A percentile compares a stretch with the other conserved stretches of the same genome.
These are phyloP conservation scores for Leucosporidium creatinivorum DNA, from an alignment of 768 basidiomycete species.

Conservation along the genomic window DNA sequence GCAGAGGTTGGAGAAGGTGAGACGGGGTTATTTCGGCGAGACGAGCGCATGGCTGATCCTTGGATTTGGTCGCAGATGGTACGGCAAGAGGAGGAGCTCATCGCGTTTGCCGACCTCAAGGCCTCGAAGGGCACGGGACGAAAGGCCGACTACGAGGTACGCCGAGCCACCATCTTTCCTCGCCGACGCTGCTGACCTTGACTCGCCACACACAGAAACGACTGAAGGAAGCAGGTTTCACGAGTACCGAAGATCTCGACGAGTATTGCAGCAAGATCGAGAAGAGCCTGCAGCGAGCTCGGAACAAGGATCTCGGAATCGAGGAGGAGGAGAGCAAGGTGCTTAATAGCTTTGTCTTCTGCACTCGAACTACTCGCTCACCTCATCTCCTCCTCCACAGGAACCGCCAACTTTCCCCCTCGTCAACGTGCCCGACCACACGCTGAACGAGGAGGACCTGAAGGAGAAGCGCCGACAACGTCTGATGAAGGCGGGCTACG, in stretches of 20 bases:
- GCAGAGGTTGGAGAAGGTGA: slow-evolving; percentile 74
- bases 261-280: slow-evolving; percentile 82
- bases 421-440: slow-evolving; percentile 81
- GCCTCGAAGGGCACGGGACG: slow-evolving; percentile 56
- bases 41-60: not conserved
- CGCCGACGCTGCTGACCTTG: slow-evolving; percentile 46
- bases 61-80: too few species aligned
- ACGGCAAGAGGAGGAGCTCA: slow-evolving; percentile 69
- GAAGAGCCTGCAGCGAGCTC: slow-evolving; percentile 60
- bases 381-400: slow-evolving; percentile 47
- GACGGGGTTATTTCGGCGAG: slow-evolving; percentile 14
- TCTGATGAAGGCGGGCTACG: slow-evolving; percentile 85
- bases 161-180: slow-evolving; percentile 49
- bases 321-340: slow-evolving; percentile 54
- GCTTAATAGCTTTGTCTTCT: slow-evolving; percentile 43
- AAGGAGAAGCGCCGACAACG: slow-evolving; percentile 94
- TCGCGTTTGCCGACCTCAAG: slow-evolving; percentile 57
- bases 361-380: not conserved
- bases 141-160: slow-evolving; percentile 62
- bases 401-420: slow-evolving; percentile 79
- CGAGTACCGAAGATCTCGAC: slow-evolving; percentile 52
- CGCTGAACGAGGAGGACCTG: slow-evolving; percentile 77
- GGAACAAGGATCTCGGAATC: slow-evolving; percentile 71
- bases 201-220: slow-evolving; percentile 31
- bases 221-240: slow-evolving; percentile 58